A percentile compares a stretch with the other conserved stretches of the same genome.
Evolutionary conservation across 2,329 filamentous ascomycete species (phyloP).

Genomic region (Zymoseptoria pseudotritici): DNA sequence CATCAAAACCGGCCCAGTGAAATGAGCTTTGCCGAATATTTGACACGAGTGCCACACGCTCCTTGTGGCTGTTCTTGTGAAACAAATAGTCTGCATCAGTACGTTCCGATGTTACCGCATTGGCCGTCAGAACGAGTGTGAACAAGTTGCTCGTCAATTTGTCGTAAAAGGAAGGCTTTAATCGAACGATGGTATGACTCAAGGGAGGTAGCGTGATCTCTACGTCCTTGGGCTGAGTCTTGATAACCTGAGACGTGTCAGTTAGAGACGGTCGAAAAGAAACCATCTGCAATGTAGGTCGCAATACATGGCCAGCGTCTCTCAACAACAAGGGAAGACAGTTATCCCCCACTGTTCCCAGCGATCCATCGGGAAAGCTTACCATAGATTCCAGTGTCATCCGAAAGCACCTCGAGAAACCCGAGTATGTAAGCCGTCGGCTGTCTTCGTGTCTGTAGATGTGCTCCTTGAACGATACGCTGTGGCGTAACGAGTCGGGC

Average conservation of each 20-base stretch:
- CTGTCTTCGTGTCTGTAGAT: constrained; percentile 47
- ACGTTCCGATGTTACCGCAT: constrained; percentile 80
- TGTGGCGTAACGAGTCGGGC: constrained; percentile 41
- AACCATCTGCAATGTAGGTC: not conserved
- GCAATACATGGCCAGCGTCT: not conserved
- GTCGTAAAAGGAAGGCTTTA: constrained; percentile 80
- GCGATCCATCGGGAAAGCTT: not conserved
- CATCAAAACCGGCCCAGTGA: constrained; percentile 71
- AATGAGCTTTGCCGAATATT: constrained; percentile 81
- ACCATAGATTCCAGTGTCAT: constrained; percentile 62
- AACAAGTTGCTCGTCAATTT: constrained; percentile 78
- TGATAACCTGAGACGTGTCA: constrained; percentile 50
- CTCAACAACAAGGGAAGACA: not conserved
- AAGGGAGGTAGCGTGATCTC: constrained; percentile 62
- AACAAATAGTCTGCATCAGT: constrained; percentile 84
- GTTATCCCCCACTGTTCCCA: not conserved
- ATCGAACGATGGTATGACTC: constrained; percentile 60
- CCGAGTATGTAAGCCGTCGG: constrained; percentile 52
- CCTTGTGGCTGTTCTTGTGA: constrained; percentile 62
- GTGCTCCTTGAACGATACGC: constrained; percentile 64
- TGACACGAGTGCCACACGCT: constrained; percentile 59
- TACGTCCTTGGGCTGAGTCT: constrained; percentile 68
- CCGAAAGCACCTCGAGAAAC: constrained; percentile 56
- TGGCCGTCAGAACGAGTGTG: constrained; percentile 73
- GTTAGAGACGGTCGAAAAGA: not conserved